These are phyloP conservation scores for Candida taoyuanica DNA, from an alignment of 805 yeast species.

Conservation along the genomic window DNA sequence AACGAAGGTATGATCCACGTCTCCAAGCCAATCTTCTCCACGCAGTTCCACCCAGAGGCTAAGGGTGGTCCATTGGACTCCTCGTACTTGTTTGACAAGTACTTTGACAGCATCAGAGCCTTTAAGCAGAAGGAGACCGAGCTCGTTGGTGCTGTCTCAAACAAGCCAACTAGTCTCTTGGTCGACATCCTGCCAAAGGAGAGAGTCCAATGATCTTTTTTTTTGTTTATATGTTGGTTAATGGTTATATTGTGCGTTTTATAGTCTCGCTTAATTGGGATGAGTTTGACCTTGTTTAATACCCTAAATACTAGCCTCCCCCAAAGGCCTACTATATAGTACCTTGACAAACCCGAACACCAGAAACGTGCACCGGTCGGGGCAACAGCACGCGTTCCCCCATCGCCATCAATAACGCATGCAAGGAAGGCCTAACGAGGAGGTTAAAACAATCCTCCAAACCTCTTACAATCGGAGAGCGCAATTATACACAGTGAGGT, in stretches of 20 bases:
- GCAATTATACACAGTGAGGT: too few relatives aligned
- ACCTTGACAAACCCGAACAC: too few relatives aligned
- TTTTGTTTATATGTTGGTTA: too few relatives aligned
- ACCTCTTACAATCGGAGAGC: too few relatives aligned
- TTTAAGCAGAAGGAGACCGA: slow-evolving; percentile 45
- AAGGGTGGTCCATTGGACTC: slow-evolving; percentile 98
- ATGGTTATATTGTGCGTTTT: too few relatives aligned
- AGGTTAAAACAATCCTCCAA: too few relatives aligned
- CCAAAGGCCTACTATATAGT: too few relatives aligned
- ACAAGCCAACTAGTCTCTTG: slow-evolving; percentile 43
- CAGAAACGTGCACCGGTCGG: background rate
- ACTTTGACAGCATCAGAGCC: slow-evolving; percentile 61
- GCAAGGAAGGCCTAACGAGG: background rate
- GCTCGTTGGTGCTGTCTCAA: slow-evolving; percentile 36
- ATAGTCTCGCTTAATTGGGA: too few relatives aligned
- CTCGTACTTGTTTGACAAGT: slow-evolving; percentile 84
- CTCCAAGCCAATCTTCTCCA: slow-evolving; percentile 84
- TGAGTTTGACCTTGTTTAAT: too few relatives aligned
- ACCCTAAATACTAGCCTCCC: too few relatives aligned
- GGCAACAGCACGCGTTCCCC: too few relatives aligned
- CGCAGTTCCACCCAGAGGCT: slow-evolving; percentile 99
- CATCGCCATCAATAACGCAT: background rate
- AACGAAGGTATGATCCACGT: slow-evolving; percentile 97
- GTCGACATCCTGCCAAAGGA: slow-evolving; percentile 62
- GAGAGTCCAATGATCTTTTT: slow-evolving; percentile 38